These are phyloP conservation scores for Russula brevipes DNA, from an alignment of 768 basidiomycete species.

Conservation along the genomic window DNA sequence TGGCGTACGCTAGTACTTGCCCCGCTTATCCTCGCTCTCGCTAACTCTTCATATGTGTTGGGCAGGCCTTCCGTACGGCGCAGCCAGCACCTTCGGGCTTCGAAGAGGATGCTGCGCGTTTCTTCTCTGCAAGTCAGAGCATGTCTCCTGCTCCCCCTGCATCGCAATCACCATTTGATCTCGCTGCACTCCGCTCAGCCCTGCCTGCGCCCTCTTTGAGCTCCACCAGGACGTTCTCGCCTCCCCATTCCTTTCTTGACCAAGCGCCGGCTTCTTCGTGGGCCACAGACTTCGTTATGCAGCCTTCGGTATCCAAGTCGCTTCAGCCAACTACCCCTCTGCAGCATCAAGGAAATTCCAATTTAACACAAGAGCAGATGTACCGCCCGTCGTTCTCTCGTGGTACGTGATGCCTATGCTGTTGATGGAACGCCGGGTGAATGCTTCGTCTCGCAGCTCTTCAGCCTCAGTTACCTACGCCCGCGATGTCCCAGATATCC, in stretches of 20 bases:
- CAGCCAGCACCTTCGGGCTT: conserved; percentile 36
- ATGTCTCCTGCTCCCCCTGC: conserved; percentile 35
- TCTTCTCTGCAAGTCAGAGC: conserved; percentile 45
- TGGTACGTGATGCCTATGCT: conserved; percentile 1
- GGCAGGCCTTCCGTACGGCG: conserved; percentile 18
- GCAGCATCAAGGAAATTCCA: background rate
- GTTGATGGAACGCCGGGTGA: background rate
- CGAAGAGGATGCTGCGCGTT: conserved; percentile 63
- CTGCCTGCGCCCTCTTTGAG: conserved; percentile 35
- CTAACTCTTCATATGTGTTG: background rate
- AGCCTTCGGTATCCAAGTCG: conserved; percentile 18
- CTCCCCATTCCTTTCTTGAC: conserved; percentile 25
- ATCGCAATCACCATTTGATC: conserved; percentile 48
- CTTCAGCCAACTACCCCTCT: background rate
- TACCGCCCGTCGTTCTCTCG: conserved; percentile 2
- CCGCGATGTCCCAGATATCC: conserved; percentile 35
- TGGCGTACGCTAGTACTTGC: conserved; percentile 42
- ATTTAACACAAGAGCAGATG: conserved; percentile 2
- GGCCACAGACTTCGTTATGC: conserved; percentile 57
- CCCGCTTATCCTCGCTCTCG: background rate
- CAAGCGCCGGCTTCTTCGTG: conserved; percentile 39
- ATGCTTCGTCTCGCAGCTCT: background rate
- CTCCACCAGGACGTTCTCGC: conserved; percentile 14
- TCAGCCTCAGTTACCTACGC: conserved; percentile 10
- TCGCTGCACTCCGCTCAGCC: conserved; percentile 49